phyloP scores from a whole-genome alignment of 2,329 filamentous ascomycete species.

The Trichoderma asperellum region DNA sequence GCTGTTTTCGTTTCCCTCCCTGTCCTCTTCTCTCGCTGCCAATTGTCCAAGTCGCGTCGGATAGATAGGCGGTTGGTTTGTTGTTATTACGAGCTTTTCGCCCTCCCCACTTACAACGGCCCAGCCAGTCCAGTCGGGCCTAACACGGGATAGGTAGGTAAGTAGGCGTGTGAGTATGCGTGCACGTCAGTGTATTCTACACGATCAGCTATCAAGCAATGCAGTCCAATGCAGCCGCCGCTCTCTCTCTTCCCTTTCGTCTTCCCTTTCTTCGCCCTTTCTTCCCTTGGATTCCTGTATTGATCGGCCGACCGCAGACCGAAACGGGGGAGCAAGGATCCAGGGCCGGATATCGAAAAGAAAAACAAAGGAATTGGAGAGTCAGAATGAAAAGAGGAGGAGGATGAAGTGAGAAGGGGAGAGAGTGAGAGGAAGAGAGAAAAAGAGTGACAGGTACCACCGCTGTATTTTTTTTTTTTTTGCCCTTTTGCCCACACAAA shows the following conservation, averaged over 20 bases:
- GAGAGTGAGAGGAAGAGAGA: not conserved
- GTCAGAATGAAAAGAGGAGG: not conserved
- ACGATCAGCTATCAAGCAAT: not conserved
- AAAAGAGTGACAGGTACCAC: slow-evolving; percentile 20
- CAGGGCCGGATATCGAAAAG: not conserved
- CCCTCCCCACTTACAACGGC: slow-evolving; percentile 24
- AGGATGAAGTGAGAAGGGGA: not conserved
- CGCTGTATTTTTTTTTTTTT: slow-evolving; percentile 1
- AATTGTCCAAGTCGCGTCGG: slow-evolving; percentile 3
- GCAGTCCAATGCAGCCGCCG: not conserved
- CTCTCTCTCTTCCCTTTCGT: not conserved
- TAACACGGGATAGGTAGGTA: slow-evolving; percentile 3
- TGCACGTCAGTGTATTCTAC: not conserved
- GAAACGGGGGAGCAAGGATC: not conserved
- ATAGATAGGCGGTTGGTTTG: not conserved
- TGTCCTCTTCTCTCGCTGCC: not conserved
- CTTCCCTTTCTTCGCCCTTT: not conserved
- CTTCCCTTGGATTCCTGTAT: not conserved
- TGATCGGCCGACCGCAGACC: not conserved
- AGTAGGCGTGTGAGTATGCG: not conserved
- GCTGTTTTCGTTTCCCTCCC: not conserved
- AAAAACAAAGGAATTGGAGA: not conserved
- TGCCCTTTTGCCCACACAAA: slow-evolving; percentile 2
- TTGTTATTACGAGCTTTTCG: slow-evolving; percentile 1
- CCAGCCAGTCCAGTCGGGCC: not conserved